A percentile compares a stretch with the other conserved stretches of the same genome.
phyloP scores from a whole-genome alignment of 148 eudicot species.

The Camellia granthamiana region DNA sequence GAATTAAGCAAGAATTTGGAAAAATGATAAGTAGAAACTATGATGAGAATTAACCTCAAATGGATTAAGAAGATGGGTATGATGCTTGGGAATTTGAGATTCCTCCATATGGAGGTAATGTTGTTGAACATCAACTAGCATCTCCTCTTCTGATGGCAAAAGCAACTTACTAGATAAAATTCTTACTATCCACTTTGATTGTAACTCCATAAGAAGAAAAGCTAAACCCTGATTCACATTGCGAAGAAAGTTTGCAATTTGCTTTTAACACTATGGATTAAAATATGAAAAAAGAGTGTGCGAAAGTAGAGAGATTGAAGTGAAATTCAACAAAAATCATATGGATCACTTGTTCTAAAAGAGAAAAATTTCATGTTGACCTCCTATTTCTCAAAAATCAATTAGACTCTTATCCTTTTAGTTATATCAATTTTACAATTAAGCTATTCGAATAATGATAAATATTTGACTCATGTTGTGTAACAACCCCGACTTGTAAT shows the following conservation, averaged over 20 bases:
- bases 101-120: constrained; percentile 33
- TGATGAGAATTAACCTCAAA: constrained; percentile 20
- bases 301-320: no score
- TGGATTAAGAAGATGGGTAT: constrained; percentile 38
- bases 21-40: not conserved
- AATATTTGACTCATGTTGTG: no score
- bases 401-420: no score
- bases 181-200: constrained; percentile 50
- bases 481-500: no score
- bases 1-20: not conserved
- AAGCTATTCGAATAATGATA: no score
- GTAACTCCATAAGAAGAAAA: constrained; percentile 37
- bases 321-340: no score
- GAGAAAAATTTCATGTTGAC: no score
- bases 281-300: no score
- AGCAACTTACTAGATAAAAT: constrained; percentile 36
- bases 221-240: constrained; percentile 12
- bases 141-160: constrained; percentile 39
- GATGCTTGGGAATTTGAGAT: constrained; percentile 36
- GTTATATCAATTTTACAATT: no score
- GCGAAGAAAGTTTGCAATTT: not conserved
- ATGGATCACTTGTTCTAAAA: no score
- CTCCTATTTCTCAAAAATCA: no score
- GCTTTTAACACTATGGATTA: no score
- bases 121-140: constrained; percentile 39